Conservation (phyloP, 306 rosid species). For the Begonia fuchsioides region DNA sequence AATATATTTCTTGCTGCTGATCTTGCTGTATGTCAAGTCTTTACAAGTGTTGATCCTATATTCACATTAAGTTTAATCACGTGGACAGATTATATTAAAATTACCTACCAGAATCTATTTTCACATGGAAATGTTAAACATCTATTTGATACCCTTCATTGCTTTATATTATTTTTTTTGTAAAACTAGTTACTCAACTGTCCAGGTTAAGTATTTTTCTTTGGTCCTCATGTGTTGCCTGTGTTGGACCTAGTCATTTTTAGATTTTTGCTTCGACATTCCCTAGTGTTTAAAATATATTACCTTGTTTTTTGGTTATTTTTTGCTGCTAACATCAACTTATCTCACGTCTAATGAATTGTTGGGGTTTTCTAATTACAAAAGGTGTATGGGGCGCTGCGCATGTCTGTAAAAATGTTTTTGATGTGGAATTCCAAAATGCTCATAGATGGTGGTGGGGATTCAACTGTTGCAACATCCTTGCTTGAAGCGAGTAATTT, state of each 20-base stretch:
- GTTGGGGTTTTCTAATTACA: slow-evolving; percentile 8
- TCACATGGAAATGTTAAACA: no score
- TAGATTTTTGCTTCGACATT: no score
- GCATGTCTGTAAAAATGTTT: slow-evolving; percentile 97
- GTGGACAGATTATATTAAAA: neutral
- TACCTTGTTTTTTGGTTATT: no score
- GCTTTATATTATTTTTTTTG: no score
- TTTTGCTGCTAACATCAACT: no score
- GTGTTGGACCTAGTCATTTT: no score
- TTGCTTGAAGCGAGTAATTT: slow-evolving; percentile 91
- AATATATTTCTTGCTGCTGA: slow-evolving; percentile 3
- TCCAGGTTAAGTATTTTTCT: no score
- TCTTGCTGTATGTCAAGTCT: slow-evolving; percentile 1
- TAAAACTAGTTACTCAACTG: no score
- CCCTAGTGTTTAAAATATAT: no score
- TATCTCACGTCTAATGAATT: neutral
- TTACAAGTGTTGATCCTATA: neutral
- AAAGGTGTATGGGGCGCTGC: slow-evolving; percentile 93
- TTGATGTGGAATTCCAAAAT: slow-evolving; percentile 97
- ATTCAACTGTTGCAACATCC: slow-evolving; percentile 68
- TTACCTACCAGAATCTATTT: no score
- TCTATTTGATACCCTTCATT: no score
- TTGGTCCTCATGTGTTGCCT: no score
- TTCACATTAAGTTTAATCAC: neutral
- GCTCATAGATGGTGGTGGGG: slow-evolving; percentile 92